Percentiles rank a stretch among this genome's conserved stretches.
Evolutionary conservation across 2,329 filamentous ascomycete genomes (phyloP).

Genomic region (Chaetoscypha palmicola): DNA sequence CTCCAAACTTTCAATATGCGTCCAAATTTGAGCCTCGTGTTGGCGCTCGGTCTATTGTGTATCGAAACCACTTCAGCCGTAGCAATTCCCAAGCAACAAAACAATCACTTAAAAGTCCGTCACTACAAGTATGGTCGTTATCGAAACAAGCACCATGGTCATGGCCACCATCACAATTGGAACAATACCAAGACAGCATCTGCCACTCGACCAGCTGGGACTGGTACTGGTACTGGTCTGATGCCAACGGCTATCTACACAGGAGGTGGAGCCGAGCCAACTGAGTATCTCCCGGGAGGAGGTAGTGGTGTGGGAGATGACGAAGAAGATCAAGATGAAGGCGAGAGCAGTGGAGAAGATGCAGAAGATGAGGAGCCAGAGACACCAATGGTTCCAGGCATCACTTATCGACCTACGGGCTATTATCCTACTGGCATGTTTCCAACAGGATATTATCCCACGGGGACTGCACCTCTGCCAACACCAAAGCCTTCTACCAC

Average conservation of each 20-base stretch:
- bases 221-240: not conserved
- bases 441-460: too few species aligned
- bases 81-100: conserved; percentile 2
- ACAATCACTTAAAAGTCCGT: not conserved
- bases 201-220: conserved; percentile 1
- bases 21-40: not conserved
- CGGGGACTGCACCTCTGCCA: too few species aligned
- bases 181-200: not conserved
- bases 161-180: not conserved
- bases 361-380: not conserved
- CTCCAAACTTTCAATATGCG: conserved; percentile 4
- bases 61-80: conserved; percentile 1
- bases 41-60: conserved; percentile 1
- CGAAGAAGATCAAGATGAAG: not conserved
- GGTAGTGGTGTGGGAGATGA: not conserved
- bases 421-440: too few species aligned
- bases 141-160: not conserved
- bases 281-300: not conserved
- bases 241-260: not conserved
- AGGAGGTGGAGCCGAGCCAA: not conserved
- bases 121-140: not conserved
- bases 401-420: not conserved
- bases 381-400: not conserved
- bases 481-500: not conserved
- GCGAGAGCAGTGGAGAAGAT: not conserved